Conservation (phyloP, 2,329 filamentous ascomycete genomes). For the Penicillium janthinellum region DNA sequence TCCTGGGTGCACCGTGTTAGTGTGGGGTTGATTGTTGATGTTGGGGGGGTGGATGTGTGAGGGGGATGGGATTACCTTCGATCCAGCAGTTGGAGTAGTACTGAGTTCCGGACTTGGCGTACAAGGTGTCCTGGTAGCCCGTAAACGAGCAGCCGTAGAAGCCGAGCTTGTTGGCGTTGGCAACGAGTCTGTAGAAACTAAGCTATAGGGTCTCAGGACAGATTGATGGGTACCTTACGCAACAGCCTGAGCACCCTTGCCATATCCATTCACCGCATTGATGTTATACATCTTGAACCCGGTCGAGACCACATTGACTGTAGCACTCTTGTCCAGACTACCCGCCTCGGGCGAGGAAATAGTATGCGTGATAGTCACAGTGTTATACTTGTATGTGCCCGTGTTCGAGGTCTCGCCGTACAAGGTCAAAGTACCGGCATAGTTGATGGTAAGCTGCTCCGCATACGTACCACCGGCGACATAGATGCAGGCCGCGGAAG, state of each 20-base stretch:
- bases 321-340: constrained; percentile 34
- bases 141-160: constrained; percentile 40
- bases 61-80: constrained; percentile 24
- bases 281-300: constrained; percentile 40
- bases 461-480: constrained; percentile 36
- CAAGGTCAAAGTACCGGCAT: constrained; percentile 32
- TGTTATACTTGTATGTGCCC: constrained; percentile 33
- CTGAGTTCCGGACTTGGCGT: constrained; percentile 37
- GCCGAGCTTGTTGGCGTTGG: constrained; percentile 33
- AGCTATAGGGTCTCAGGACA: too few relatives aligned
- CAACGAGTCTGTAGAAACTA: constrained; percentile 22
- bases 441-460: constrained; percentile 36
- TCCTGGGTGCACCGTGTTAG: constrained; percentile 19
- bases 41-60: neutral
- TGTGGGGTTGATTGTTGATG: neutral
- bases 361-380: constrained; percentile 36
- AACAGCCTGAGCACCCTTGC: constrained; percentile 37
- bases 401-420: constrained; percentile 38
- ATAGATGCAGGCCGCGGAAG: constrained; percentile 35
- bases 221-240: constrained; percentile 20
- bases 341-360: constrained; percentile 35
- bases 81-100: constrained; percentile 39
- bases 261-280: constrained; percentile 40
- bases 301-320: constrained; percentile 32
- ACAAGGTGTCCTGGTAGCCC: constrained; percentile 41